phyloP scores from a whole-genome alignment of 805 yeast genomes.

The Pichia cabralensis region DNA sequence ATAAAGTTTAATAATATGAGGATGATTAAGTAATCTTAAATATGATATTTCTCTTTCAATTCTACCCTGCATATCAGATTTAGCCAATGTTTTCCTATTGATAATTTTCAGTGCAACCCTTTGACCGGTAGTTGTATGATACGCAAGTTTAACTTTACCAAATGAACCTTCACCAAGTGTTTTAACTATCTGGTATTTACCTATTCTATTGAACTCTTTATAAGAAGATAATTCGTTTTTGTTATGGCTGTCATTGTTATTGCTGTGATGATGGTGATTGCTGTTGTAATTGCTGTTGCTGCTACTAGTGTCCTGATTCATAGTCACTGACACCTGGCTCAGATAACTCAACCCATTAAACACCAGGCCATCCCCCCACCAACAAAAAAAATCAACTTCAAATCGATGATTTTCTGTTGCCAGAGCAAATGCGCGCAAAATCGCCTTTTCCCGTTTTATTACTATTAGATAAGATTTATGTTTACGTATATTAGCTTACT shows the following conservation, averaged over 20 bases:
- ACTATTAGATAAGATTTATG: no score
- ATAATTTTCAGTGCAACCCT: slow-evolving; percentile 89
- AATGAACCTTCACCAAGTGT: slow-evolving; percentile 95
- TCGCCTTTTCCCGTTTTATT: no score
- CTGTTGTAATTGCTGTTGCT: slow-evolving; percentile 14
- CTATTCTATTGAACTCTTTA: slow-evolving; percentile 41
- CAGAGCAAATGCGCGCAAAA: no score
- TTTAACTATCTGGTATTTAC: slow-evolving; percentile 86
- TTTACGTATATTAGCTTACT: no score
- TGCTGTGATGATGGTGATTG: slow-evolving; percentile 12
- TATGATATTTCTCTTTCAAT: slow-evolving; percentile 92
- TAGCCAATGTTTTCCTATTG: slow-evolving; percentile 84
- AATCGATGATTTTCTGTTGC: no score
- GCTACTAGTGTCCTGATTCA: no score
- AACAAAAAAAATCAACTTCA: no score
- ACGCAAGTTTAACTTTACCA: slow-evolving; percentile 90
- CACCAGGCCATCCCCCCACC: no score
- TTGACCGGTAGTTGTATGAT: slow-evolving; percentile 84
- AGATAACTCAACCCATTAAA: no score
- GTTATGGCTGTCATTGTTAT: no score
- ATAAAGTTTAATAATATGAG: slow-evolving; percentile 89
- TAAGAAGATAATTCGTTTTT: no score
- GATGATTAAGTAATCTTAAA: slow-evolving; percentile 79
- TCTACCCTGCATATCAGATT: slow-evolving; percentile 94
- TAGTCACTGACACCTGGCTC: no score